Base-by-base conservation (phyloP, 495 filamentous ascomycete genomes). In the Penicillium angulare region DNA sequence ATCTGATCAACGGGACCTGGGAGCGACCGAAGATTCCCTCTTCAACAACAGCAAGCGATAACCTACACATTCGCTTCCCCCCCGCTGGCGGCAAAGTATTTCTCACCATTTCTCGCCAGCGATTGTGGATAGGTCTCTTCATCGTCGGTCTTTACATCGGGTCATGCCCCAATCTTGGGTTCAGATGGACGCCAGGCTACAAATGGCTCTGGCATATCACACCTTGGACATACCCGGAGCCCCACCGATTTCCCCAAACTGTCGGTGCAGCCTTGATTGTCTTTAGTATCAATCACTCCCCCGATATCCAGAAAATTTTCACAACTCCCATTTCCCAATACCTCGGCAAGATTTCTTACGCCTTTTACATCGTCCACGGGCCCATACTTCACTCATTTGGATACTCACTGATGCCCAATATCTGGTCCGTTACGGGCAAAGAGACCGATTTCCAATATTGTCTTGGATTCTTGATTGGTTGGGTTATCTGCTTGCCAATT, bases 341-440 rank as follows among this genome's bases (percentile, higher is more conserved):
- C 56, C 73, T 82, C 12, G 84, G 82, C 32, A 74, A 78, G 20
- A 74, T 87, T 36, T 85, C 81, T 0, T 87, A 75, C 55, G 73
- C 80, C 9, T 78, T 87, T 15, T 87, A 87, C 47, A 74, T 87
- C 34, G 78, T 86, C 13, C 84, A 87, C 52, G 82, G 81, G 5
- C 80, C 80, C 2, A 75, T 83, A 16, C 68, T 83, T 2, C 72
- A 72, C 43, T 67, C 74, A 0, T 66, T 79, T 43, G 76, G 78
- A 27, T 75, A 73, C 43, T 57, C 64, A 0, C 58, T 83, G 41
- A 69, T 83, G 64, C 68, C 71, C 24, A 76, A 71, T 24, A 75
- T 83, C 50, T 82, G 80, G 74, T 63, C 63, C 3, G 38, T 80
- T n/a, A 72, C 75, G 0, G 83, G 80, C 34, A 71, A 77, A 39